Evolutionary conservation across 1,284 basidiomycete species (phyloP), one percentile per base, ranked within the genome.

Genomic region (Blastosporella zonata): DNA sequence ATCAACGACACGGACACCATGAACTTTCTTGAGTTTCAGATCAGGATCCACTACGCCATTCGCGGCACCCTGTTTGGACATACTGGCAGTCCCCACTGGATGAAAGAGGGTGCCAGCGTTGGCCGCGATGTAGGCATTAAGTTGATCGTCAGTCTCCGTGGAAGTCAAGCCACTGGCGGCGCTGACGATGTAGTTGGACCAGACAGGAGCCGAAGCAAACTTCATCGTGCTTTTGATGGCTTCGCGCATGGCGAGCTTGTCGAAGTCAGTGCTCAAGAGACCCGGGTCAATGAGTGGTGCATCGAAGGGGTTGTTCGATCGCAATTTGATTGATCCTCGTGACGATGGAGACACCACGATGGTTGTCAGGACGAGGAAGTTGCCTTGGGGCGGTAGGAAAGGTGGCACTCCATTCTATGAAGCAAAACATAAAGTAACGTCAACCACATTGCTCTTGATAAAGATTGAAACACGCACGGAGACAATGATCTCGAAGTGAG

Each of bases 1-100:
- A 59, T 76, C 73, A 25, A 72, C 66, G 23, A 76, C 62, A 10
- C 72, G 60, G 49, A 75, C 51, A 12, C 67, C 65, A 15, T 52
- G 43, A 18, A 69, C 58, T 3, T 64, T 65, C 45, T 71, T 69
- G 10, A 71, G 63, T 10, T 58, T 58, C 28, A 85, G 62, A 54
- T 76, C 70, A 3, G 78, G 69, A 62, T 62, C 59, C 3, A 65
- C 59, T 1, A 66, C 64, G 6, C 64, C 64, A 45, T 54, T 57
- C 0, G 34, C 39, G 4, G 60, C 62, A 33, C 55, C 48, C 23
- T 43, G 47, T 2, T 59, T 52, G n/a, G 62, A 63, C 67, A 69
- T 69, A 0, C 57, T 53, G 7, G 59, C 58, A 3, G 59, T 64
- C 3, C 65, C 62, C 5, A 62, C 61, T 4, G 61, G 58, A 49